Conservation (phyloP, 139 green algal genomes). For the Haematococcus sp. region DNA sequence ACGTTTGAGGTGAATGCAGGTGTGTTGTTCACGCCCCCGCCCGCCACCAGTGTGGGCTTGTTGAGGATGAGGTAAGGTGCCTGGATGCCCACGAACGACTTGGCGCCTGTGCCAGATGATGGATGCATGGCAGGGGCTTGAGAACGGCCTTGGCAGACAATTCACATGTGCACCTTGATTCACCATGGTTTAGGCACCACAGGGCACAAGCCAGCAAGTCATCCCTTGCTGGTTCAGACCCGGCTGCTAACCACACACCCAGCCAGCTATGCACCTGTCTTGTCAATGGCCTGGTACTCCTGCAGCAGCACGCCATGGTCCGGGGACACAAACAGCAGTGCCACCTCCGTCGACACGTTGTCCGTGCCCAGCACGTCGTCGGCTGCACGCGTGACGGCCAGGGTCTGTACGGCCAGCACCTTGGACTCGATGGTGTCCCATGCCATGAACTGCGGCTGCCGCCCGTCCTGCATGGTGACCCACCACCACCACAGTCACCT, state of each 20-base stretch:
- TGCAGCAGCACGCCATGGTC: conserved; percentile 59
- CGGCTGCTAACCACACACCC: background rate
- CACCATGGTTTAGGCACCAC: too few relatives aligned
- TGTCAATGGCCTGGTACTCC: conserved; percentile 43
- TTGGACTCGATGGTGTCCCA: conserved; percentile 59
- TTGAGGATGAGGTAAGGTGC: conserved; percentile 49
- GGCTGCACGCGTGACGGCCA: conserved; percentile 6
- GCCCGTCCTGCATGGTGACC: conserved; percentile 22
- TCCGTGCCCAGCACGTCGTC: conserved; percentile 13
- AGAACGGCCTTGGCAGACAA: too few relatives aligned
- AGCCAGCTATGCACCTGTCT: background rate
- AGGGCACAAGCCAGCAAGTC: too few relatives aligned
- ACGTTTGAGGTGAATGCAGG: conserved; percentile 23
- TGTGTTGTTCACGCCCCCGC: background rate
- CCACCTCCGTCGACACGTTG: conserved; percentile 31
- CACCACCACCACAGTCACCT: too few relatives aligned
- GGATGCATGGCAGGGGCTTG: background rate
- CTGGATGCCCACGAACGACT: conserved; percentile 33
- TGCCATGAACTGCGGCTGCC: conserved; percentile 20
- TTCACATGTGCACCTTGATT: too few relatives aligned
- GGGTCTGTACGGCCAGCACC: conserved; percentile 55
- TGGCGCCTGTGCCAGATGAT: conserved; percentile 8
- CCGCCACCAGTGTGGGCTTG: conserved; percentile 26
- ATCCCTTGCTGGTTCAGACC: too few relatives aligned
- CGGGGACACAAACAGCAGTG: conserved; percentile 53